A percentile compares a stretch with the other conserved stretches of the same genome.
phyloP scores from a whole-genome alignment of 2,329 filamentous ascomycete species.

The Ophiostoma australiae region DNA sequence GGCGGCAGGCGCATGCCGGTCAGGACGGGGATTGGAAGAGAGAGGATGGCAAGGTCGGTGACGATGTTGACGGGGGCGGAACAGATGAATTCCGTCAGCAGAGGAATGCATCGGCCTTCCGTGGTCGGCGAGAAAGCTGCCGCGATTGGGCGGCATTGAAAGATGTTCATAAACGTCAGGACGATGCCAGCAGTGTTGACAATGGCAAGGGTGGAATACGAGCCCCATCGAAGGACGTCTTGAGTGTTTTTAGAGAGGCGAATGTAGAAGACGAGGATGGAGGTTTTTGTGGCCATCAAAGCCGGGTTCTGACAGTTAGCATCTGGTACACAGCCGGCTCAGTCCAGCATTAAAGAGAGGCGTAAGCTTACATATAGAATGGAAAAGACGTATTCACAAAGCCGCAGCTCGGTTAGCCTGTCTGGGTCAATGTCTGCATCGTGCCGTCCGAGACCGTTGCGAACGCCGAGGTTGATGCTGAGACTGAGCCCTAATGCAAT shows the following conservation, averaged over 20 bases:
- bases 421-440: slow-evolving; percentile 53
- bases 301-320: slow-evolving; percentile 64
- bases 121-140: slow-evolving; percentile 56
- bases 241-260: slow-evolving; percentile 73
- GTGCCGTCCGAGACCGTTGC: slow-evolving; percentile 62
- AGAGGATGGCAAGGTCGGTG: slow-evolving; percentile 81
- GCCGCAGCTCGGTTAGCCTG: slow-evolving; percentile 51
- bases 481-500: slow-evolving; percentile 64
- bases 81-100: slow-evolving; percentile 60
- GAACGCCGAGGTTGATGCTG: slow-evolving; percentile 59
- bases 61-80: slow-evolving; percentile 89
- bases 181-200: slow-evolving; percentile 75
- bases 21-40: slow-evolving; percentile 81
- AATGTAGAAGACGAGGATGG: slow-evolving; percentile 87
- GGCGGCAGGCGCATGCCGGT: slow-evolving; percentile 78
- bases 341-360: slow-evolving; percentile 20
- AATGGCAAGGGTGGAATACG: slow-evolving; percentile 69
- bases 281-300: slow-evolving; percentile 86
- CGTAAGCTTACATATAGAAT: slow-evolving; percentile 53
- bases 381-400: slow-evolving; percentile 60
- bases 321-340: background rate
- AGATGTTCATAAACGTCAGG: slow-evolving; percentile 79
- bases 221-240: slow-evolving; percentile 70
- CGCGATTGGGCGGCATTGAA: slow-evolving; percentile 73
- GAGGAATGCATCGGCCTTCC: slow-evolving; percentile 47